Percentiles rank a stretch among this genome's conserved stretches.
Evolutionary conservation across 805 yeast species (phyloP).

Genomic region (Spencermartinsiella europaea): DNA sequence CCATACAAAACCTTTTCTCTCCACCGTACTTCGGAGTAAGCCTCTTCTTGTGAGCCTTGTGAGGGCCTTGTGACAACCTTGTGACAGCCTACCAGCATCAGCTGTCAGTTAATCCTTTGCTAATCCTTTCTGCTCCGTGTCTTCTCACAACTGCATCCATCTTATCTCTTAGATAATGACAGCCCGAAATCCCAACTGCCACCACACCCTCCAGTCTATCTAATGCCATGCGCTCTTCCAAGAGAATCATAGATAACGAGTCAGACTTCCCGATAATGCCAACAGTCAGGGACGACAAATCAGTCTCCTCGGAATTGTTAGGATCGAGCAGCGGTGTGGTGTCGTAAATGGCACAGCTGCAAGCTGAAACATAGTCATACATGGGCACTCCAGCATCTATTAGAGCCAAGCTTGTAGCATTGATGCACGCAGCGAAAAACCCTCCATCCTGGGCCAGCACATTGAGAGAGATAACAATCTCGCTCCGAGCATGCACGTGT

Average conservation of each 20-base stretch:
- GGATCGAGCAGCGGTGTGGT: constrained; percentile 76
- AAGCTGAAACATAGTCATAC: constrained; percentile 82
- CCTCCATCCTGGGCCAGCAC: constrained; percentile 92
- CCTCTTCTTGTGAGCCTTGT: background rate
- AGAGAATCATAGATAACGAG: constrained; percentile 64
- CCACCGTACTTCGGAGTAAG: background rate
- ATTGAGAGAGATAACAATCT: constrained; percentile 67
- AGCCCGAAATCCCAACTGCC: constrained; percentile 81
- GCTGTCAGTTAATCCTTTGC: constrained; percentile 28
- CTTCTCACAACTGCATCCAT: constrained; percentile 83
- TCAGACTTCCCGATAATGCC: constrained; percentile 82
- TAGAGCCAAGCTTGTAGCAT: constrained; percentile 82
- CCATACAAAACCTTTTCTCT: too few species aligned
- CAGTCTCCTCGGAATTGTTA: constrained; percentile 76
- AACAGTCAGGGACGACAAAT: constrained; percentile 72
- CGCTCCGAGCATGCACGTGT: constrained; percentile 75
- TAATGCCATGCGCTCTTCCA: constrained; percentile 81
- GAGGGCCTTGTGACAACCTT: background rate
- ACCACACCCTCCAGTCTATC: constrained; percentile 72
- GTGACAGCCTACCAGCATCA: background rate
- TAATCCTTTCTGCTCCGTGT: constrained; percentile 59
- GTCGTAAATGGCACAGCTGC: constrained; percentile 75
- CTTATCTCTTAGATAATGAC: constrained; percentile 70
- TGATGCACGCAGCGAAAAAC: constrained; percentile 67
- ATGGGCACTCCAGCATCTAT: constrained; percentile 94